Evolutionary conservation across 1,284 basidiomycete genomes (phyloP).

Genomic region (Ceratorhiza oryzae-sativae): DNA sequence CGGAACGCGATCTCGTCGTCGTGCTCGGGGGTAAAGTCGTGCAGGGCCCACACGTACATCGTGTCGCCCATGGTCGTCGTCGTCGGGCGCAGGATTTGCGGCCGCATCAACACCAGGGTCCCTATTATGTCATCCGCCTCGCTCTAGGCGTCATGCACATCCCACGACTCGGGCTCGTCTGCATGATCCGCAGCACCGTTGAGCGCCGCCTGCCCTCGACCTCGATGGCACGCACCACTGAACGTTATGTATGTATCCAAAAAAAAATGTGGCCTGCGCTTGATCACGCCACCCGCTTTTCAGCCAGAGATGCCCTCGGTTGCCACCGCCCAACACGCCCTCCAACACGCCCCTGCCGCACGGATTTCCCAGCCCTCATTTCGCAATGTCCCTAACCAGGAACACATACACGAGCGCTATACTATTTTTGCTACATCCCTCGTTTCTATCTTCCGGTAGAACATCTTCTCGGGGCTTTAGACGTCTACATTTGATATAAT

Average conservation of each 20-base stretch:
- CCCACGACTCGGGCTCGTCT: constrained; percentile 20
- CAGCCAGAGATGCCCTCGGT: neutral
- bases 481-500: neutral
- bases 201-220: neutral
- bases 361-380: neutral
- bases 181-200: neutral
- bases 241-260: too few species aligned
- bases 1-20: constrained; percentile 91
- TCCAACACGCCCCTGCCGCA: neutral
- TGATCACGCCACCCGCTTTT: neutral
- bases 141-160: neutral
- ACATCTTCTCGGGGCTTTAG: neutral
- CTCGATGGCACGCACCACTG: neutral
- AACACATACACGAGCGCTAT: neutral
- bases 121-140: constrained; percentile 11
- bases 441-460: neutral
- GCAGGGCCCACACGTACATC: constrained; percentile 79
- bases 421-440: neutral
- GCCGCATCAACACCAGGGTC: neutral
- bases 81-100: neutral
- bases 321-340: neutral
- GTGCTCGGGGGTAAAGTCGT: constrained; percentile 90
- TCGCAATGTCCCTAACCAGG: constrained; percentile 2
- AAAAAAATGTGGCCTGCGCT: too few species aligned
- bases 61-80: constrained; percentile 29